Evolutionary conservation across 1,139 yeast species (phyloP), one percentile per base, ranked within the genome.

Genomic region (Candida dubliniensis): DNA sequence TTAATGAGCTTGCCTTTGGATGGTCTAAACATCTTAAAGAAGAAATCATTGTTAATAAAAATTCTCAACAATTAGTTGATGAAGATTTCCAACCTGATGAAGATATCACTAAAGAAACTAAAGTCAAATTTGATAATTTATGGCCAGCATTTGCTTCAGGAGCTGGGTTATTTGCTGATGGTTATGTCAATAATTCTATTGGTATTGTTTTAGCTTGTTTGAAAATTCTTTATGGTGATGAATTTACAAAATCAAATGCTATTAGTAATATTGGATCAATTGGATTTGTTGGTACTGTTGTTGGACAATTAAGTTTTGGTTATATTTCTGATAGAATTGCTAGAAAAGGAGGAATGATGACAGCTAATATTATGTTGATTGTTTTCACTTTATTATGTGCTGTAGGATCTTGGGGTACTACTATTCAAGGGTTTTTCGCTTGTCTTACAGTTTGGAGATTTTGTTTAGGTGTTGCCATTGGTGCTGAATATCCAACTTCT

Each of bases 401-500:
- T 4, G 96, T 88, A 43, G 80, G 88, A 23, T 57, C 76, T 6
- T 90, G 96, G 96, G 96, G 96, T 56, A 81, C 78, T 12, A 70
- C 82, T 13, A 62, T 70, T 2, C 71, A 77, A 43, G 96, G 96
- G 32, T 68, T 88, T 67, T 79, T 89, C 52, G 83, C 89, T 4
- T 93, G 96, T 13, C 69, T 90, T 41, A 88, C 96, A 11, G 84
- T 83, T 12, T 88, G 86, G 64, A 77, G 98, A 63, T 87, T 87
- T 67, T 85, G 90, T 64, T 71, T 91, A 44, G 96, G 96, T 64
- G 75, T 85, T 52, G 95, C 90, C 51, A 79, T 81, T 57, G 93
- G 93, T 54, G 91, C 95, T 41, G 98, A 90, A 67, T 90, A 91
- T 61, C 96, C 96, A 38, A 85, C 95, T 23, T 89, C 96, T 34